These are phyloP conservation scores for Pinus albicaulis DNA, from an alignment of 75 land plant genomes.

Conservation along the genomic window DNA sequence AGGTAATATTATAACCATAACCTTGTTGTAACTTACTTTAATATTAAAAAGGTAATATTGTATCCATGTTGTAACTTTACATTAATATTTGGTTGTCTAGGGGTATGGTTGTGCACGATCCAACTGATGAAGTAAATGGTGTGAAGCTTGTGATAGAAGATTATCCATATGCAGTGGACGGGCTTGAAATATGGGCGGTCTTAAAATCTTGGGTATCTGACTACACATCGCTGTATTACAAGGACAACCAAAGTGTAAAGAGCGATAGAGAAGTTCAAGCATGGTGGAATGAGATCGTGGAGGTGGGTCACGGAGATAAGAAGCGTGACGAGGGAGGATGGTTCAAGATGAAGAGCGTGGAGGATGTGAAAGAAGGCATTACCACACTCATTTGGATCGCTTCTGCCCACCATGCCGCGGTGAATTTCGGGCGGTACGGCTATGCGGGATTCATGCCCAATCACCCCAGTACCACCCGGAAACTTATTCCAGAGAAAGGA, in stretches of 20 bases:
- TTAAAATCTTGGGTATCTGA: conserved; percentile 40
- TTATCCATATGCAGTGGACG: conserved; percentile 61
- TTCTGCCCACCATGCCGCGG: conserved; percentile 31
- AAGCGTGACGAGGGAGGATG: conserved; percentile 36
- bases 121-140: conserved; percentile 20
- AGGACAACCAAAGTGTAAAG: conserved; percentile 16
- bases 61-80: too few species aligned
- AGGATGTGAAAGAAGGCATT: conserved; percentile 25
- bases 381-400: conserved; percentile 44
- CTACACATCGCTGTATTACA: conserved; percentile 46
- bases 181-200: conserved; percentile 49
- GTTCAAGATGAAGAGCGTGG: conserved; percentile 31
- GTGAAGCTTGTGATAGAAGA: conserved; percentile 54
- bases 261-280: conserved; percentile 46
- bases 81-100: conserved; percentile 5
- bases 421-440: conserved; percentile 70
- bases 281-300: conserved; percentile 53
- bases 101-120: conserved; percentile 58
- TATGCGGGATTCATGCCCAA: conserved; percentile 67
- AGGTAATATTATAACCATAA: conserved; percentile 16
- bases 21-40: too few species aligned
- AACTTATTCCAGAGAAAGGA: conserved; percentile 66
- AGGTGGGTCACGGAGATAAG: conserved; percentile 52
- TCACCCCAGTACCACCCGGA: conserved; percentile 54
- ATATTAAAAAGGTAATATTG: too few species aligned